Conservation (phyloP, 1,139 yeast species). For the Insectozyma bohioensis region DNA sequence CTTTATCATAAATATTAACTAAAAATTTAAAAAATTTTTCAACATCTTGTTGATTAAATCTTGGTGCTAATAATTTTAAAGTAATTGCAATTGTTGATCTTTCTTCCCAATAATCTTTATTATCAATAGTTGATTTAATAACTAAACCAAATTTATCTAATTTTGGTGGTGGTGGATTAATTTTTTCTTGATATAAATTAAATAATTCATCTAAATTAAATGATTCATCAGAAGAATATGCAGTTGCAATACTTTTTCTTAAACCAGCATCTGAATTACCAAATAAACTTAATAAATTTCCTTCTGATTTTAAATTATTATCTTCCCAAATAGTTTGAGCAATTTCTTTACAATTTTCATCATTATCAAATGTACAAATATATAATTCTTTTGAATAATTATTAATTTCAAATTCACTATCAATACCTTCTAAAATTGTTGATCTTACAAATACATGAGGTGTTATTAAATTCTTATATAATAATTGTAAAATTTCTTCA, state of each 20-base stretch:
- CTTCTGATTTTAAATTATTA: constrained; percentile 51
- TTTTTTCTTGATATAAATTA: constrained; percentile 55
- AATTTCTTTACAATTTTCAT: constrained; percentile 56
- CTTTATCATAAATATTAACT: constrained; percentile 70
- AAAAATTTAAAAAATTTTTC: constrained; percentile 57
- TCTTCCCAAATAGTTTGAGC: constrained; percentile 89
- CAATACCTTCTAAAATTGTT: constrained; percentile 79
- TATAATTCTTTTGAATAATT: constrained; percentile 68
- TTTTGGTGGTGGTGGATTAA: constrained; percentile 75
- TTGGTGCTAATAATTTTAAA: constrained; percentile 56
- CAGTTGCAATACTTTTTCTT: constrained; percentile 62
- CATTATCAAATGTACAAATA: constrained; percentile 77
- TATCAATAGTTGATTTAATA: constrained; percentile 57
- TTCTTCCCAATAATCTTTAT: constrained; percentile 78
- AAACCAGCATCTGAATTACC: constrained; percentile 60
- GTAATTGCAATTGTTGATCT: constrained; percentile 81
- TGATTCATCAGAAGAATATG: constrained; percentile 33
- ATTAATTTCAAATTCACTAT: constrained; percentile 80
- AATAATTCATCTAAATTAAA: constrained; percentile 42
- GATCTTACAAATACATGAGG: constrained; percentile 72
- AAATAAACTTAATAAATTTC: constrained; percentile 49
- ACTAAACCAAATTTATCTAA: constrained; percentile 79
- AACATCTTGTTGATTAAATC: constrained; percentile 41
- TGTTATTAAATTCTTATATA: constrained; percentile 59
- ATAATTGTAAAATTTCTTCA: constrained; percentile 54